Evolutionary conservation across 768 basidiomycete genomes (phyloP).

Genomic region (Cystobasidiopsis lactophilus): DNA sequence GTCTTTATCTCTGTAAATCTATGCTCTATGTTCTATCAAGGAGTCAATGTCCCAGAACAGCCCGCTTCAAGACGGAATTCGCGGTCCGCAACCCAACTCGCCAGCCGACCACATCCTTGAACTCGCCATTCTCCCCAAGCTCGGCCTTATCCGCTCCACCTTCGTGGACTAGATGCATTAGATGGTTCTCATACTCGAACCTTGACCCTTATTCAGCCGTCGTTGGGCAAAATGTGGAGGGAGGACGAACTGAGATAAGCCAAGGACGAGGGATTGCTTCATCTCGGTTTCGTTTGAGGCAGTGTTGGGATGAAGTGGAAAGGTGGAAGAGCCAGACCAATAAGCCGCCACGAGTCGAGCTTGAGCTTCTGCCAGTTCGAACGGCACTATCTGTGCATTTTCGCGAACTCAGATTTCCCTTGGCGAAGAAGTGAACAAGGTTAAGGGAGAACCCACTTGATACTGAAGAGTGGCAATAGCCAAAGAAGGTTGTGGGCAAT

Average conservation of each 20-base stretch:
- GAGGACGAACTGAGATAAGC: neutral
- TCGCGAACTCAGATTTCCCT: neutral
- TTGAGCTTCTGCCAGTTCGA: constrained; percentile 15
- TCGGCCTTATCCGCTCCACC: constrained; percentile 4
- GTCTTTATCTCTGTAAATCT: too few species aligned
- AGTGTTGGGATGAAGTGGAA: neutral
- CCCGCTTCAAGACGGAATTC: constrained; percentile 9
- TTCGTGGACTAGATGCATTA: constrained; percentile 10
- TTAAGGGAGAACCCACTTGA: too few species aligned
- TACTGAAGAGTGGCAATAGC: constrained; percentile 23
- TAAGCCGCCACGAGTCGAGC: constrained; percentile 6
- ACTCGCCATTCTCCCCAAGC: constrained; percentile 2
- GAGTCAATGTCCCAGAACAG: constrained; percentile 13
- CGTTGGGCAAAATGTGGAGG: too few species aligned
- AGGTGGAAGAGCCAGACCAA: neutral
- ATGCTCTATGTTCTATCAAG: too few species aligned
- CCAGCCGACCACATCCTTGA: neutral
- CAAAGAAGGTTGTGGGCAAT: constrained; percentile 22
- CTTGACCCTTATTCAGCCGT: too few species aligned
- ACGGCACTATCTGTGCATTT: constrained; percentile 12
- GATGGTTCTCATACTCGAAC: constrained; percentile 6
- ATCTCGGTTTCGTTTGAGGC: too few species aligned
- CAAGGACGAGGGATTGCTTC: neutral
- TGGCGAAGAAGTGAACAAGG: too few species aligned
- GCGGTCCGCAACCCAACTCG: constrained; percentile 8